phyloP scores from a whole-genome alignment of 768 basidiomycete species.

The Suillus occidentalis region DNA sequence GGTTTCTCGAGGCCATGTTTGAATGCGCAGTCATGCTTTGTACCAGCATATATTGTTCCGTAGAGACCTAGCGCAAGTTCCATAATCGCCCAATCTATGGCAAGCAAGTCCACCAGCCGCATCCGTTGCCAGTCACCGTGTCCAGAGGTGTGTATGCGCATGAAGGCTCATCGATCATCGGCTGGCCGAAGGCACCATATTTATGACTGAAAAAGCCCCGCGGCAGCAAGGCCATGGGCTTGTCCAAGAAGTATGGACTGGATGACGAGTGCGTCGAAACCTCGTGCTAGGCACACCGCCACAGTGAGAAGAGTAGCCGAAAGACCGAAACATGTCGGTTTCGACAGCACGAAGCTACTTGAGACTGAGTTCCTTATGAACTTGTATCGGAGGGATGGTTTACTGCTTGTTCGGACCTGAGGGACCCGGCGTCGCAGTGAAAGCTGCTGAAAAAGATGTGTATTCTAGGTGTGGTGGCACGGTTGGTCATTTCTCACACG shows the following conservation, averaged over 20 bases:
- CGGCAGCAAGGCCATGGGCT: background rate
- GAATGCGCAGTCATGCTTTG: background rate
- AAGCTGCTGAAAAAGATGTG: background rate
- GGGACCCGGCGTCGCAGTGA: background rate
- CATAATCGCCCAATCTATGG: background rate
- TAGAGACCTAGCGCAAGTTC: background rate
- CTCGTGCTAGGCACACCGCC: background rate
- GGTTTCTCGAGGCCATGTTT: background rate
- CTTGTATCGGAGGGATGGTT: background rate
- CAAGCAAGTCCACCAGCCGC: background rate
- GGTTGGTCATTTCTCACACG: background rate
- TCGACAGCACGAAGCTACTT: background rate
- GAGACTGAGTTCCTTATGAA: background rate
- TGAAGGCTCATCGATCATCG: no score
- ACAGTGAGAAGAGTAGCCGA: background rate
- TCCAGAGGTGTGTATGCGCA: background rate
- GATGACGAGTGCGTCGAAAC: background rate
- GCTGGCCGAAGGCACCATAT: background rate
- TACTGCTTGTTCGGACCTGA: background rate
- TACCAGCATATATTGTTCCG: background rate
- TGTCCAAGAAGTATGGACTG: background rate
- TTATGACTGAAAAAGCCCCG: background rate
- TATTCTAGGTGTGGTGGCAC: background rate
- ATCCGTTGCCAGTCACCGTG: background rate
- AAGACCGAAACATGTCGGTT: background rate